Conservation (phyloP, 1,139 yeast species). For the Eremothecium coryli region DNA sequence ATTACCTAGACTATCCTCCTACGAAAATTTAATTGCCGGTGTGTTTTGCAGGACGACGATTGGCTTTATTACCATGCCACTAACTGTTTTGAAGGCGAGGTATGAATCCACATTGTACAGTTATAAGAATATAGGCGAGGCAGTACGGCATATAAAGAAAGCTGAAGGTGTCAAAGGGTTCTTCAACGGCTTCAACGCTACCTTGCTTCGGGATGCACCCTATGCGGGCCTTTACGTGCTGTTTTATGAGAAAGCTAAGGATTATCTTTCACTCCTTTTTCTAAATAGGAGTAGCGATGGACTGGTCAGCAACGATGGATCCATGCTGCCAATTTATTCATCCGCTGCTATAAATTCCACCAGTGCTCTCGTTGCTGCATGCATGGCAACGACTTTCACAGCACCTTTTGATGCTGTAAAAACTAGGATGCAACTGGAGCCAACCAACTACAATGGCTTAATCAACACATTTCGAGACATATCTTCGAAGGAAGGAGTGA, state of each 20-base stretch:
- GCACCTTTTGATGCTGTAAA: constrained; percentile 95
- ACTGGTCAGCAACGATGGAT: background rate
- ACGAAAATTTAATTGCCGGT: constrained; percentile 68
- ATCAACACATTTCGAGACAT: constrained; percentile 34
- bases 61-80: constrained; percentile 91
- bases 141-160: constrained; percentile 47
- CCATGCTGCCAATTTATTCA: constrained; percentile 30
- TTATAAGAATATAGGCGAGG: constrained; percentile 58
- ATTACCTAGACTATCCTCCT: constrained; percentile 63
- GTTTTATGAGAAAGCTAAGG: constrained; percentile 69
- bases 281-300: constrained; percentile 13
- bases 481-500: constrained; percentile 48
- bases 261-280: constrained; percentile 27
- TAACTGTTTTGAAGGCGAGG: constrained; percentile 87
- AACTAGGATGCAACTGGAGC: constrained; percentile 76
- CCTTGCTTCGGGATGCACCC: constrained; percentile 87
- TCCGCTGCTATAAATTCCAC: constrained; percentile 57
- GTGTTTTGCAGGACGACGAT: constrained; percentile 71
- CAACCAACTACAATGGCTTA: constrained; percentile 37
- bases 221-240: constrained; percentile 89
- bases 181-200: constrained; percentile 80
- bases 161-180: constrained; percentile 55
- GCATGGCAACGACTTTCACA: constrained; percentile 73
- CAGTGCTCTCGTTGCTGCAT: constrained; percentile 69
- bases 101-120: constrained; percentile 71